Percentiles rank a stretch among this genome's conserved stretches.
phyloP scores from a whole-genome alignment of 768 basidiomycete genomes.

The Pisolithus albus region DNA sequence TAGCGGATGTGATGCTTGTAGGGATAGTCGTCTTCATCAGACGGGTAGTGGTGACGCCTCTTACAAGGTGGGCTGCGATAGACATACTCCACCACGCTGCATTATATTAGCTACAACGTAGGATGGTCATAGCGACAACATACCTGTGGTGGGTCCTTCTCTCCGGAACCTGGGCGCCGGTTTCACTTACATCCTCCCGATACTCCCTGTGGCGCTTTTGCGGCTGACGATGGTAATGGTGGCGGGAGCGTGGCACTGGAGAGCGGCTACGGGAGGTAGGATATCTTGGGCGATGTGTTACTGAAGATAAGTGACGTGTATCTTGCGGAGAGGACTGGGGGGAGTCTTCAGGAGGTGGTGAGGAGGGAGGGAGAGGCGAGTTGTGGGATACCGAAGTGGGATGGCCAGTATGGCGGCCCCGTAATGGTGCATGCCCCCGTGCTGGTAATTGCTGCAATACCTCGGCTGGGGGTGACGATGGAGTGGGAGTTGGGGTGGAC shows the following conservation, averaged over 20 bases:
- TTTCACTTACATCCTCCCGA: too few relatives aligned
- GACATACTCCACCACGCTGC: neutral
- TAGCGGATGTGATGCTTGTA: neutral
- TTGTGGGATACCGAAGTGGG: neutral
- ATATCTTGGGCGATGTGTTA: neutral
- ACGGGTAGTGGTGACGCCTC: neutral
- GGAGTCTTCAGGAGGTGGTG: too few relatives aligned
- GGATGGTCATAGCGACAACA: neutral
- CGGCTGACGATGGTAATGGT: neutral
- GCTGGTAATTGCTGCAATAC: neutral
- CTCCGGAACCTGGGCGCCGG: too few relatives aligned
- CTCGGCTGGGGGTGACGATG: neutral
- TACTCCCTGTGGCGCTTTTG: neutral
- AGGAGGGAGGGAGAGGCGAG: too few relatives aligned
- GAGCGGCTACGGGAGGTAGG: neutral
- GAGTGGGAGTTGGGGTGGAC: neutral
- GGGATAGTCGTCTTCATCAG: neutral
- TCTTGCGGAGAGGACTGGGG: neutral
- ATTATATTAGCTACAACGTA: neutral
- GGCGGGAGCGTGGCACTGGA: neutral
- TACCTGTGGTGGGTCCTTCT: neutral
- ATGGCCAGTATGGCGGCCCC: neutral
- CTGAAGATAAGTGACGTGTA: neutral
- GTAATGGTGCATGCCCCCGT: neutral
- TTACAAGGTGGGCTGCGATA: neutral